Percentiles rank a stretch among this genome's conserved stretches.
Conservation (phyloP, 768 basidiomycete genomes). For the Hysterangium stoloniferum region DNA sequence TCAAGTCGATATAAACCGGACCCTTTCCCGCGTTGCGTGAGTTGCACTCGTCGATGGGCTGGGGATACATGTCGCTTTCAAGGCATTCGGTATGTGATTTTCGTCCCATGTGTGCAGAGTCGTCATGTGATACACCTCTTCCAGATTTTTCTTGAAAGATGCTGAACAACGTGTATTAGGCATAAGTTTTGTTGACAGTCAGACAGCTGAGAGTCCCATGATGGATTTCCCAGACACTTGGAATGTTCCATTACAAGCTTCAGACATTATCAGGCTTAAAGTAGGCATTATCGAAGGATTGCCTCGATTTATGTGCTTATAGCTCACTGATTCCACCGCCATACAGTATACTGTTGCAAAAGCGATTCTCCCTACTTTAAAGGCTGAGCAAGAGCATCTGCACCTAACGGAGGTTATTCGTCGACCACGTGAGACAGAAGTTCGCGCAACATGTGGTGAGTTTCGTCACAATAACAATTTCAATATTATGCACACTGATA, state of each 20-base stretch:
- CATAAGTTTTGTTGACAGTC: constrained; percentile 62
- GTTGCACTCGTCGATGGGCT: constrained; percentile 81
- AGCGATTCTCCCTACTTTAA: constrained; percentile 59
- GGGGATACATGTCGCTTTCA: constrained; percentile 85
- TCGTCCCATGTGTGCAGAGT: background rate
- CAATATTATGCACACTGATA: background rate
- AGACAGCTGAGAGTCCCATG: constrained; percentile 45
- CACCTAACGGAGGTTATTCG: constrained; percentile 50
- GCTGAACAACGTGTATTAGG: constrained; percentile 49
- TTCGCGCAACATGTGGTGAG: constrained; percentile 80
- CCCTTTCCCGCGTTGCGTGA: constrained; percentile 71
- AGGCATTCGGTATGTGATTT: constrained; percentile 43
- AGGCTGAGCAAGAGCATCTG: constrained; percentile 57
- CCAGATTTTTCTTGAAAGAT: constrained; percentile 56
- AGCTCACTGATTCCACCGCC: background rate
- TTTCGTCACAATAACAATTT: constrained; percentile 7
- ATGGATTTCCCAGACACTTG: constrained; percentile 61
- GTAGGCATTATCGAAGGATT: constrained; percentile 35
- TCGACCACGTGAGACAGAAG: constrained; percentile 71
- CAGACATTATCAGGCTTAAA: constrained; percentile 54
- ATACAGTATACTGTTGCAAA: constrained; percentile 57
- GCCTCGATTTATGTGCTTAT: background rate
- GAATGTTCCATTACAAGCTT: constrained; percentile 48
- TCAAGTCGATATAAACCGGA: constrained; percentile 68
- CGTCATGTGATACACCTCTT: background rate